Evolutionary conservation across 2,329 filamentous ascomycete species (phyloP).

Genomic region (Trichoderma lentiforme): DNA sequence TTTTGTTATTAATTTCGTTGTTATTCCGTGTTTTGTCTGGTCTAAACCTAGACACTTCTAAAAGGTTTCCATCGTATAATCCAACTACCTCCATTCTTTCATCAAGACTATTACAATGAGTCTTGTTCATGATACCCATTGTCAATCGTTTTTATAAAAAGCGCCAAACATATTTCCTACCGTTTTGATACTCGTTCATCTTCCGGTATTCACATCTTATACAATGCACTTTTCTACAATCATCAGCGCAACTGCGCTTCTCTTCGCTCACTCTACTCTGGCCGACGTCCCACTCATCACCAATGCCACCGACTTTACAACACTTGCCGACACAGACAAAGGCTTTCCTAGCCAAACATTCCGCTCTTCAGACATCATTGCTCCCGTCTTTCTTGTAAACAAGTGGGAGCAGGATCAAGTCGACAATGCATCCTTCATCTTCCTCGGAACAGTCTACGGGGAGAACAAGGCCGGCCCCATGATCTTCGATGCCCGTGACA

Average conservation of each 20-base stretch:
- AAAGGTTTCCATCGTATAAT: not conserved
- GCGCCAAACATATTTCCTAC: too few species aligned
- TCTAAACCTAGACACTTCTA: not conserved
- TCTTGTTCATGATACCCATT: not conserved
- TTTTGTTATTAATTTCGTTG: not conserved
- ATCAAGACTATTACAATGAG: not conserved
- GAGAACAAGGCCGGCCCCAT: not conserved
- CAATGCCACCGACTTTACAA: not conserved
- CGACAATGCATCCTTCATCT: not conserved
- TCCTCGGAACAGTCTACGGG: constrained; percentile 1
- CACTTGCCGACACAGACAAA: not conserved
- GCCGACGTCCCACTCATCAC: constrained; percentile 1
- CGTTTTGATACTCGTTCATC: not conserved
- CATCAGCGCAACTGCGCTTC: not conserved
- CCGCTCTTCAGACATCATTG: not conserved
- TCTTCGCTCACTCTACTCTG: not conserved
- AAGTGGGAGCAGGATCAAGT: not conserved
- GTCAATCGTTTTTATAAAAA: not conserved
- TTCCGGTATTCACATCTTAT: not conserved
- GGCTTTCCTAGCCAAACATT: not conserved
- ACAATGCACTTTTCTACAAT: not conserved
- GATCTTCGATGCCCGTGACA: not conserved
- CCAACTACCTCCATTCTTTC: not conserved
- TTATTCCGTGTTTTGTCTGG: not conserved
- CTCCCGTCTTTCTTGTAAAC: not conserved